phyloP scores from a whole-genome alignment of 2,329 filamentous ascomycete species.

The Didymosphaeria variabile region DNA sequence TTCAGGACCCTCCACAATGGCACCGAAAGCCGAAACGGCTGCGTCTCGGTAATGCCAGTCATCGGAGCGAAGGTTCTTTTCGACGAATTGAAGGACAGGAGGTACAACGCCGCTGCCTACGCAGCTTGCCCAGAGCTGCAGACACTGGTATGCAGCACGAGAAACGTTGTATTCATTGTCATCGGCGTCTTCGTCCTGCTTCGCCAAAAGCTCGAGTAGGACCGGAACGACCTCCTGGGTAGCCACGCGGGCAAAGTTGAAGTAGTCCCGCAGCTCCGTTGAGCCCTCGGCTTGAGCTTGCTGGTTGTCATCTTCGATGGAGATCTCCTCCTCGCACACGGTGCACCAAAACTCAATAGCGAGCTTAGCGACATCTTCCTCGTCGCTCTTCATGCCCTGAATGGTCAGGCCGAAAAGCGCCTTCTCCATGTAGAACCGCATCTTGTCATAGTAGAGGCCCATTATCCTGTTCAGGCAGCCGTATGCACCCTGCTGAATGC shows the following conservation, averaged over 20 bases:
- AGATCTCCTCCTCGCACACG: constrained; percentile 98
- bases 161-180: constrained; percentile 99
- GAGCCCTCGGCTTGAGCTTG: constrained; percentile 76
- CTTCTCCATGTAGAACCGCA: constrained; percentile 99
- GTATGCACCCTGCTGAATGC: constrained; percentile 95
- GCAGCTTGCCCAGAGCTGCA: constrained; percentile 94
- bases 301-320: constrained; percentile 95
- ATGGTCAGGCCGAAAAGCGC: constrained; percentile 97
- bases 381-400: constrained; percentile 96
- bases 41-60: constrained; percentile 97
- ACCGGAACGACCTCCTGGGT: constrained; percentile 95
- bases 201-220: constrained; percentile 85
- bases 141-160: constrained; percentile 92
- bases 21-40: constrained; percentile 94
- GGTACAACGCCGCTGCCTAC: constrained; percentile 85
- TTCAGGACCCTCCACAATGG: constrained; percentile 98
- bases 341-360: constrained; percentile 99
- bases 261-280: constrained; percentile 88
- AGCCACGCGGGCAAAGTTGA: constrained; percentile 93
- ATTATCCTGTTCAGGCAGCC: constrained; percentile 99
- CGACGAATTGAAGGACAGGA: constrained; percentile 89
- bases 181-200: constrained; percentile 95
- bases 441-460: constrained; percentile 98
- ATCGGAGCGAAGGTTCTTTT: constrained; percentile 85
- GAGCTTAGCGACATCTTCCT: constrained; percentile 97